Conservation (phyloP, 148 eudicot genomes). For the Rhododendron mucronatum region DNA sequence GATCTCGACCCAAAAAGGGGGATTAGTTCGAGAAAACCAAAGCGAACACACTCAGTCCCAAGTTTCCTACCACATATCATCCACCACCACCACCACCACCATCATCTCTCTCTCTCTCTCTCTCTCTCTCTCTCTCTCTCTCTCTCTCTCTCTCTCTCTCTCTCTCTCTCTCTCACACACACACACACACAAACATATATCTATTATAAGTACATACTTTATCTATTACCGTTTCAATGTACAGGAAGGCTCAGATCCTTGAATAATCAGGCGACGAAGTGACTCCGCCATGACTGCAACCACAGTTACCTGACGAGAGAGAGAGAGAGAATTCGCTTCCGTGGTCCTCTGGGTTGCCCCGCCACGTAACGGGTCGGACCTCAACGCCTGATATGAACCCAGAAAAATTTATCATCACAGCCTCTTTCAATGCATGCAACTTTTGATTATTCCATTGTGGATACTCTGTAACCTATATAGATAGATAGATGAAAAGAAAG, state of each 20-base stretch:
- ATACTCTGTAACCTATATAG: not conserved
- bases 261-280: not conserved
- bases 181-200: not conserved
- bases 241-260: not conserved
- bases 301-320: not conserved
- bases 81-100: too few species aligned
- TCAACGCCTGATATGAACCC: not conserved
- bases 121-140: too few species aligned
- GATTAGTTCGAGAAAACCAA: too few species aligned
- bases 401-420: constrained; percentile 5
- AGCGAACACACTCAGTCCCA: too few species aligned
- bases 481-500: not conserved
- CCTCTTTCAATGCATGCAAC: not conserved
- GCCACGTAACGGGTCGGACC: not conserved
- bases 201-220: not conserved
- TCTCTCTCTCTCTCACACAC: not conserved
- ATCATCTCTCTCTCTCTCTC: too few species aligned
- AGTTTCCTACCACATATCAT: too few species aligned
- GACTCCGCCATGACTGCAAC: constrained; percentile 1
- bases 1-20: not conserved
- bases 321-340: not conserved
- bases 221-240: not conserved
- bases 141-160: too few species aligned
- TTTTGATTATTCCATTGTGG: not conserved
- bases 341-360: not conserved